Conservation (phyloP, 768 basidiomycete species). For the Lentinula aciculospora region DNA sequence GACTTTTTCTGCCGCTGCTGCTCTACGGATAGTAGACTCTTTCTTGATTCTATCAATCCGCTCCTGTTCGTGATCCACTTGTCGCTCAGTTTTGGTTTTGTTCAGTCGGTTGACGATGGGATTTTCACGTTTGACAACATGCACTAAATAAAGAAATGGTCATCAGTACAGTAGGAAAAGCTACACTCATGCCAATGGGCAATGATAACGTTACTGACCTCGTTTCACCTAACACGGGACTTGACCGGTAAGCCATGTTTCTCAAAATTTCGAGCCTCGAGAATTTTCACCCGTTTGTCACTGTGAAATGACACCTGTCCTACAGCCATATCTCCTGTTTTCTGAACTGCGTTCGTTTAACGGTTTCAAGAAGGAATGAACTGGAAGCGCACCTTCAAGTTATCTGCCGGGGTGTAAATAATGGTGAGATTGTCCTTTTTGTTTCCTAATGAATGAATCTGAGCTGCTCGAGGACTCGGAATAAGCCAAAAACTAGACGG, state of each 20-base stretch:
- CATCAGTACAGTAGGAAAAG: background rate
- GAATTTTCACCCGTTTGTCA: conserved; percentile 65
- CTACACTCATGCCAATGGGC: background rate
- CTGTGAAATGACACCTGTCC: conserved; percentile 94
- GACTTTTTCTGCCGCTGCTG: conserved; percentile 65
- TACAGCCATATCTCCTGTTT: conserved; percentile 97
- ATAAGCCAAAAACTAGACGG: background rate
- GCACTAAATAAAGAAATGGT: conserved; percentile 37
- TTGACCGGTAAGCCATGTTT: background rate
- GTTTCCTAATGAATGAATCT: conserved; percentile 55
- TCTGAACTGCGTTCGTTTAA: conserved; percentile 38
- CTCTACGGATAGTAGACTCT: conserved; percentile 61
- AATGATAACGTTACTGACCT: conserved; percentile 31
- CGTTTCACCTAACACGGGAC: conserved; percentile 61
- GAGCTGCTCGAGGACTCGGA: background rate
- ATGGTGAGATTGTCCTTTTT: conserved; percentile 92
- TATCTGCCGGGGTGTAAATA: conserved; percentile 90
- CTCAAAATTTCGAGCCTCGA: background rate
- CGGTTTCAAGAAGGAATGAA: background rate
- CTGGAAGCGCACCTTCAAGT: conserved; percentile 65
- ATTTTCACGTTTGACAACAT: conserved; percentile 81
- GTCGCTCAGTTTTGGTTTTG: conserved; percentile 83
- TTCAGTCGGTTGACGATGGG: conserved; percentile 86
- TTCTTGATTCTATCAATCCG: conserved; percentile 73
- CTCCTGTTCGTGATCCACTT: conserved; percentile 91